Base-by-base conservation (phyloP, 2,329 filamentous ascomycete genomes). In the Venturia pyrina region DNA sequence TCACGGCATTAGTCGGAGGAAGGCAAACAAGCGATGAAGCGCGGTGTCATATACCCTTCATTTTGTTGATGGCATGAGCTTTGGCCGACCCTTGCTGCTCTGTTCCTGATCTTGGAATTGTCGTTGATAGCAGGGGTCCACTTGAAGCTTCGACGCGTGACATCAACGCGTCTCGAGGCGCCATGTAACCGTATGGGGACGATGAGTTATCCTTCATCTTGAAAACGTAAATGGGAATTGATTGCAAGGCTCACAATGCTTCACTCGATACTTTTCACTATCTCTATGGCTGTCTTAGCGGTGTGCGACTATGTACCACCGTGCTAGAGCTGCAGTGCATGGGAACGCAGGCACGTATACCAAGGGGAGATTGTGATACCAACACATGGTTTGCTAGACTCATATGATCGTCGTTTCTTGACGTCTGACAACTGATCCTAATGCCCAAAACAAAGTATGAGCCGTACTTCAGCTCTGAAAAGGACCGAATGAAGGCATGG, bases 1-100 rank as follows among this genome's bases (percentile, higher is more conserved):
- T 62, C 40, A 62, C 43, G 37, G 37, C 43, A 62, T 62, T 62
- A 62, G 37, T 46, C 37, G n/a, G n/a, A 19, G 21, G 32, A 17
- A 37, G 53, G 28, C 28, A 59, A 37, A 37, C 53, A 37, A n/a
- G 17, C n/a, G 24, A 53, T 43, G 21, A 37, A 28, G 44, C 4
- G 46, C 13, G 17, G 62, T 37, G n/a, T 48, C 43, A 64, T 15
- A 43, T 64, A 64, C 62, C 62, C 34, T 64, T 28, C 62, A 64
- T 64, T 37, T 28, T 62, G 21, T 34, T 53, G 48, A 53, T 53
- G 28, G 48, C 48, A 15, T 28, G 48, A 28, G 48, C 48, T 3
- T 53, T 46, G 60, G 37, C 60, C 24, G 57, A 43, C 57, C 34
- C 57, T 41, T 3, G 1, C 21, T 62, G 19, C 17, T 44, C 43